Evolutionary conservation across 129 eudicot genomes (phyloP), one percentile per base, ranked within the genome.

Genomic region (Silybum marianum): DNA sequence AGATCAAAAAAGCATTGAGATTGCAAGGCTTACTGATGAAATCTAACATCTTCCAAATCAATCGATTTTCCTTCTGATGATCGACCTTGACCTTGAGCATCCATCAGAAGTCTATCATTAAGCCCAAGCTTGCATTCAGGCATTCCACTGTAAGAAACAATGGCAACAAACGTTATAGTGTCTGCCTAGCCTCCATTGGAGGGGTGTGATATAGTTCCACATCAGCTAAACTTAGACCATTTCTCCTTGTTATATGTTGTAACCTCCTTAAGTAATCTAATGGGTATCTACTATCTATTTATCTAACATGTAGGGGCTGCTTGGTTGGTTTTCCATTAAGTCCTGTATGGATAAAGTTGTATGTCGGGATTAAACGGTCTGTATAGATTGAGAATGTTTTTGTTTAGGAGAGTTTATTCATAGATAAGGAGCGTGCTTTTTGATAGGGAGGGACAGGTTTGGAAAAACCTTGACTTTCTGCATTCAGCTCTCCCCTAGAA

Each of bases 81-180:
- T 72, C 89, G 85, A 16, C 92, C 95, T 84, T 91, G 98, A 78
- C 93, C 95, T 84, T 91, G 98, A 78, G 98, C 95, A 82, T 94
- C 98, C 87, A 94, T 77, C 30, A 94, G 67, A 80, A 94, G 83
- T 90, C 93, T 91, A 74, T 94, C 98, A 73, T 94, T 94, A 8
- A 91, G 92, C 69, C 98, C 98, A 76, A 91, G 95, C 83, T 94
- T 94, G 80, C 98, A 94, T 79, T 94, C 97, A 32, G 95, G 98
- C 98, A 94, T 94, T 79, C 98, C 97, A 81, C 98, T 94, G 86
- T 83, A 88, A 25, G 13, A 72, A 83, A 80, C 32, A 60, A 60
- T 16, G 10, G 25, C 9, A 2, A 42, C 34, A 39, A 9, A 1
- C 24, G 9, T 58, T 19, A 66, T 68, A 7, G n/a, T 58, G 66